A percentile compares a stretch with the other conserved stretches of the same genome.
These are phyloP conservation scores for Puccinia hordei DNA, from an alignment of 1,284 basidiomycete species.

Conservation along the genomic window DNA sequence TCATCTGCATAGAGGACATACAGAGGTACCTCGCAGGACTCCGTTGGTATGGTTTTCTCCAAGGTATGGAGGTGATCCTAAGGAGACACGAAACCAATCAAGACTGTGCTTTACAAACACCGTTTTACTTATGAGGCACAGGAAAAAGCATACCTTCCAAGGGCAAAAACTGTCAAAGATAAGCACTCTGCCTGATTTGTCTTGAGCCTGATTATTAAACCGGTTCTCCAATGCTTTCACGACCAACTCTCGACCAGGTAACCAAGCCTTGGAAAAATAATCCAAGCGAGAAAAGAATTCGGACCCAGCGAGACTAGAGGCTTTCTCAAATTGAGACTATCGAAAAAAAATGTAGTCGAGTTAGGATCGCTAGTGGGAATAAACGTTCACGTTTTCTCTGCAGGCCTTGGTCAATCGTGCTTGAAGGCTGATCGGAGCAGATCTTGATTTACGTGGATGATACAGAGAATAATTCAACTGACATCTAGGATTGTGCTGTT, in stretches of 20 bases:
- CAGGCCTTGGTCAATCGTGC: background rate
- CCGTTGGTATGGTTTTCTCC: slow-evolving; percentile 49
- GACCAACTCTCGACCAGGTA: slow-evolving; percentile 86
- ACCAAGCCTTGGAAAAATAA: slow-evolving; percentile 85
- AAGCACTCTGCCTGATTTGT: slow-evolving; percentile 73
- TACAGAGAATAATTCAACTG: slow-evolving; percentile 56
- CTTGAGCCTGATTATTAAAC: slow-evolving; percentile 65
- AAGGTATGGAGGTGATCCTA: slow-evolving; percentile 37
- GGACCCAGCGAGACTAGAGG: slow-evolving; percentile 77
- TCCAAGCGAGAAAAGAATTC: slow-evolving; percentile 82
- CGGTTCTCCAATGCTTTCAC: slow-evolving; percentile 69
- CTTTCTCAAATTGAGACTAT: slow-evolving; percentile 74
- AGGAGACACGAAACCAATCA: background rate
- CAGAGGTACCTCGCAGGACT: slow-evolving; percentile 67
- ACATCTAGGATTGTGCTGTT: slow-evolving; percentile 72
- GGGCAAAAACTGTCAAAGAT: slow-evolving; percentile 78
- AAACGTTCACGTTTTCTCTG: background rate
- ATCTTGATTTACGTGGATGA: background rate
- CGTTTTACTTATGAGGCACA: no score
- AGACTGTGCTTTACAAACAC: background rate
- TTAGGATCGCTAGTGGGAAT: background rate
- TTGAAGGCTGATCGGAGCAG: background rate
- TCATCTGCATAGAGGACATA: slow-evolving; percentile 76
- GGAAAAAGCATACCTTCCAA: slow-evolving; percentile 74
- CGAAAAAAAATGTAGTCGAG: background rate